phyloP scores from a whole-genome alignment of 352 stramenopile genomes.

The Phytophthora sp. region DNA sequence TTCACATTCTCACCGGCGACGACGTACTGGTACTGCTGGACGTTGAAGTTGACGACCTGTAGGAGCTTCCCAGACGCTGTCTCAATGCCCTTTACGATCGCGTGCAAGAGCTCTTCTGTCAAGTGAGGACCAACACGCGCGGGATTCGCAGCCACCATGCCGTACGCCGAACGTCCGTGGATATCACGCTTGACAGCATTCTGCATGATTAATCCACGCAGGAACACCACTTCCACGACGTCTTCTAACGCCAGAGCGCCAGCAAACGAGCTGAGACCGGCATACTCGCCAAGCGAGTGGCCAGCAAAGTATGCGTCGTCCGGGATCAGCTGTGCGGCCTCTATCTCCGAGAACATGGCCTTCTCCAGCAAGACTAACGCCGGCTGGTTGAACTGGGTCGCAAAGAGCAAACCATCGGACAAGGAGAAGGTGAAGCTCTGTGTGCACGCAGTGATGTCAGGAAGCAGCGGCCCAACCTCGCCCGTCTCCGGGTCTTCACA shows the following conservation, averaged over 20 bases:
- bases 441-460: conserved; percentile 80
- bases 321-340: conserved; percentile 70
- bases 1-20: conserved; percentile 85
- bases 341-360: conserved; percentile 85
- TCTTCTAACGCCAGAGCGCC: conserved; percentile 72
- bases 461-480: conserved; percentile 65
- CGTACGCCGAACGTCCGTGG: conserved; percentile 80
- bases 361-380: conserved; percentile 86
- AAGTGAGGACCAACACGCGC: conserved; percentile 74
- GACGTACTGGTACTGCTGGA: conserved; percentile 85
- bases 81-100: conserved; percentile 73
- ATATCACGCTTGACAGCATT: conserved; percentile 60
- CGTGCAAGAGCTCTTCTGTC: conserved; percentile 69
- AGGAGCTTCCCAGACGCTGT: conserved; percentile 69
- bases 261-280: conserved; percentile 80
- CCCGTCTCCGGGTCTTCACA: conserved; percentile 67
- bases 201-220: conserved; percentile 78
- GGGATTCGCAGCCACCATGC: conserved; percentile 89
- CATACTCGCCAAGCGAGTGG: conserved; percentile 91
- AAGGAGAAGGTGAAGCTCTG: conserved; percentile 85
- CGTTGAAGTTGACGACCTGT: conserved; percentile 91
- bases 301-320: conserved; percentile 82
- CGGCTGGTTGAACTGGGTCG: conserved; percentile 88
- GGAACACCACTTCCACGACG: conserved; percentile 84
- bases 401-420: conserved; percentile 81